Percentiles rank a stretch among this genome's conserved stretches.
These are phyloP conservation scores for Mentha longifolia DNA, from an alignment of 257 asterid genomes.

Conservation along the genomic window DNA sequence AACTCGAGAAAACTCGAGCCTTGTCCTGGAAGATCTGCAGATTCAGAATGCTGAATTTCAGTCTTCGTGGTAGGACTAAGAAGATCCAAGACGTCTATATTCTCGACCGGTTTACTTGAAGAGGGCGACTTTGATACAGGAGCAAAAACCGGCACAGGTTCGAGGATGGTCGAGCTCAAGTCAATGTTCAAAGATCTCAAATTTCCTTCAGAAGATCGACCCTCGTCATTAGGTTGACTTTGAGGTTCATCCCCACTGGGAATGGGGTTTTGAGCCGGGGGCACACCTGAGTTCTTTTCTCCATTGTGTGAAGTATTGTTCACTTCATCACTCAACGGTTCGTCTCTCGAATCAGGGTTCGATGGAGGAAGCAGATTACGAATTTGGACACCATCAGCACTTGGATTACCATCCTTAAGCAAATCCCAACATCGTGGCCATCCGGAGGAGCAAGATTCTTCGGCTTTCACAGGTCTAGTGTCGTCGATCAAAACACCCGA, in stretches of 20 bases:
- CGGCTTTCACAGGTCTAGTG: constrained; percentile 38
- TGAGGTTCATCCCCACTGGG: constrained; percentile 36
- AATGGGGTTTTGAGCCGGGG: constrained; percentile 39
- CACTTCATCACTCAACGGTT: constrained; percentile 21
- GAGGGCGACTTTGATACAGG: constrained; percentile 32
- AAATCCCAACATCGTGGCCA: constrained; percentile 55
- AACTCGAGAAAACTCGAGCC: constrained; percentile 41
- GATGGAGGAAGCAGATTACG: constrained; percentile 38
- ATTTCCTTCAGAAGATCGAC: constrained; percentile 51
- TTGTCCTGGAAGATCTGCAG: constrained; percentile 37
- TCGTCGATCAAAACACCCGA: constrained; percentile 32
- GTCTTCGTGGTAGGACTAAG: constrained; percentile 38
- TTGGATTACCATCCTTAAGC: constrained; percentile 42
- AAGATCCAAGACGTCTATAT: constrained; percentile 34
- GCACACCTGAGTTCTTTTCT: constrained; percentile 38
- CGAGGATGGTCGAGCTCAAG: constrained; percentile 41
- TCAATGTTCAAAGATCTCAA: constrained; percentile 38
- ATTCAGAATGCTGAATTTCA: constrained; percentile 36
- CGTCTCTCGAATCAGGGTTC: constrained; percentile 22
- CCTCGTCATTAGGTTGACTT: constrained; percentile 35
- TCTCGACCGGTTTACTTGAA: constrained; percentile 35
- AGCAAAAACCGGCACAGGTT: constrained; percentile 30
- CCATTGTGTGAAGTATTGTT: constrained; percentile 34
- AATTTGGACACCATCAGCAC: constrained; percentile 32
- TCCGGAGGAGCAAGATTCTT: constrained; percentile 36